Percentiles rank a stretch among this genome's conserved stretches.
Conservation (phyloP, 331 rosid species). For the Stylosanthes scabra region DNA sequence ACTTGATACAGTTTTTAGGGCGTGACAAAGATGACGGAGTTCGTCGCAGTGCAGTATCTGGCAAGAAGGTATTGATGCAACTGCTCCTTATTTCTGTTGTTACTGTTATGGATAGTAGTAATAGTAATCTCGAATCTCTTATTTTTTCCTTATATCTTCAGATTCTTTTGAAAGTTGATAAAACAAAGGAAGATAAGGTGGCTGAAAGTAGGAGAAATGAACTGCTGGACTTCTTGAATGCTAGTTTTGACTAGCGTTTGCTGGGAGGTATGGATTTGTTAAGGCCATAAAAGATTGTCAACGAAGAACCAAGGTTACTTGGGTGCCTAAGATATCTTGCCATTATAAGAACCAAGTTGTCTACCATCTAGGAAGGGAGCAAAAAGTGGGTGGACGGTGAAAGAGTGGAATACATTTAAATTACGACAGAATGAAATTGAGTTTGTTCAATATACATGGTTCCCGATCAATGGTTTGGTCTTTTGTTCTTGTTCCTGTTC, state of each 20-base stretch:
- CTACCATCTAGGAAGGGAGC: not conserved
- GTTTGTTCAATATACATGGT: conserved; percentile 27
- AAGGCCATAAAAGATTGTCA: conserved; percentile 33
- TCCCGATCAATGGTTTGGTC: not conserved
- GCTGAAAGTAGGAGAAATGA: conserved; percentile 97
- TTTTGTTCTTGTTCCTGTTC: not conserved
- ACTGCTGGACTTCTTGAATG: conserved; percentile 88
- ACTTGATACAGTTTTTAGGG: conserved; percentile 73
- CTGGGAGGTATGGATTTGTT: conserved; percentile 36
- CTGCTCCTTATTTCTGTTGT: not conserved
- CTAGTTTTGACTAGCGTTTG: conserved; percentile 81
- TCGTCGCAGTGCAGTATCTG: conserved; percentile 97
- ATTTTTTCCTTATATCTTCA: conserved; percentile 22
- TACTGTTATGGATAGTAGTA: not conserved
- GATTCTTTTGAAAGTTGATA: conserved; percentile 93
- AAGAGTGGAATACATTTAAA: not conserved
- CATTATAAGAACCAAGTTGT: conserved; percentile 7
- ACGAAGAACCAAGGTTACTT: conserved; percentile 27
- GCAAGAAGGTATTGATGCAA: conserved; percentile 71
- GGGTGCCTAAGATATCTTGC: conserved; percentile 29
- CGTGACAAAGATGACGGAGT: conserved; percentile 85
- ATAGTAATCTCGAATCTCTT: conserved; percentile 14
- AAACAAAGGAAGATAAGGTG: conserved; percentile 89
- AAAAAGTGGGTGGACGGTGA: not conserved
- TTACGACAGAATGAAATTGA: conserved; percentile 15